phyloP scores from a whole-genome alignment of 78 protist species.

The Parvularia atlantis region DNA sequence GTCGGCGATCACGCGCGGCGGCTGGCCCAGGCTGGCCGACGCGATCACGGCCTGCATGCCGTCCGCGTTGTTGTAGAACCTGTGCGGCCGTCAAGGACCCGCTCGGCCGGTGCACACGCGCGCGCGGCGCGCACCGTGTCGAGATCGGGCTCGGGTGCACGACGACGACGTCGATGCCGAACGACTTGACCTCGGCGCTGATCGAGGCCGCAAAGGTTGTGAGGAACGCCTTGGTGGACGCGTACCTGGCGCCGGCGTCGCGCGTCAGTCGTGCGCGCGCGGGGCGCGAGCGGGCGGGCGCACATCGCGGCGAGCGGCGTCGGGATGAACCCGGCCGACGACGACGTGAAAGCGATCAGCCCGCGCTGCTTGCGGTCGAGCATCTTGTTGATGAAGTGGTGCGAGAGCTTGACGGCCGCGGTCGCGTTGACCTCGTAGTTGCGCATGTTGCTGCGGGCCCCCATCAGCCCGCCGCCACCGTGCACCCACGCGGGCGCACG shows the following conservation, averaged over 20 bases:
- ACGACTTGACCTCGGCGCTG: slow-evolving; percentile 2
- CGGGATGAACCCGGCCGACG: background rate
- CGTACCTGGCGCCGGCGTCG: slow-evolving; percentile 2
- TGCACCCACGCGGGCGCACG: no score
- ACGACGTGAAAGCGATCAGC: slow-evolving; percentile 9
- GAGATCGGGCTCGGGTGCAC: background rate
- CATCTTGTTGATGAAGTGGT: slow-evolving; percentile 3
- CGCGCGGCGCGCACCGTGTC: no score
- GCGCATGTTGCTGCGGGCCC: no score
- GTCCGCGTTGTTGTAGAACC: no score
- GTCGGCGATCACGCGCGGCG: background rate
- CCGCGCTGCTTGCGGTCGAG: background rate
- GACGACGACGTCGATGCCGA: slow-evolving; percentile 6
- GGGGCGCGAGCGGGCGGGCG: no score
- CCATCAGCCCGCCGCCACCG: no score
- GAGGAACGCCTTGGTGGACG: slow-evolving; percentile 4
- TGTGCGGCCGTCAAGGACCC: no score
- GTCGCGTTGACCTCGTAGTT: slow-evolving; percentile 8
- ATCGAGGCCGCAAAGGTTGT: slow-evolving; percentile 4
- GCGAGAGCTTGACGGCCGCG: background rate
- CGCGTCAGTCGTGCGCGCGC: no score
- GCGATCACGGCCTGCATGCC: background rate
- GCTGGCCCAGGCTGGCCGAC: background rate
- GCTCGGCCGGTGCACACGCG: no score
- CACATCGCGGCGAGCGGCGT: no score